Evolutionary conservation across 1,284 basidiomycete species (phyloP), one percentile per base, ranked within the genome.

Genomic region (Cryptococcus maquisensis): DNA sequence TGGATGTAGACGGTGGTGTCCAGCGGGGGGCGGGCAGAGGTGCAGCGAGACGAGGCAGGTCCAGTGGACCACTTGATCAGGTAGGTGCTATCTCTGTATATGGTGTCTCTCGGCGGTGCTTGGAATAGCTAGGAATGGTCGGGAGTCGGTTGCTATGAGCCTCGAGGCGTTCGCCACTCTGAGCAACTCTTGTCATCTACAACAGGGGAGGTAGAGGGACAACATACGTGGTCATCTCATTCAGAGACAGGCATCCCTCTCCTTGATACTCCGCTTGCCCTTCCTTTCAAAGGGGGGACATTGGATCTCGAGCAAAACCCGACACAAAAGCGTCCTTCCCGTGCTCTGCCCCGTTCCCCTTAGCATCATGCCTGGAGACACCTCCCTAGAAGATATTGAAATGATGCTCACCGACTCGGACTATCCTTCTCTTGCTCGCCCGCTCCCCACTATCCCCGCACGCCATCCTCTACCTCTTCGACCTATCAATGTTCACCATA

Each of bases 51-150:
- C 49, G 54, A 52, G 57, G 54, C 20, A 52, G 65, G 32, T 63
- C 60, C 3, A 53, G 47, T 23, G 68, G 68, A 32, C 67, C 68
- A 16, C 56, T 68, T 49, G 70, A 68, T 57, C 69, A 71, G 66
- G 67, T 70, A 54, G 54, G 70, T 69, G 12, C 20, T 13, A 24
- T 49, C 24, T 39, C 24, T 20, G 10, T n/a, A 6, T 39, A 47
- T 3, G 15, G 40, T 32, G 7, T 18, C 18, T n/a, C 15, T n/a
- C 4, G 26, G n/a, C 18, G 21, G 15, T 16, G 39, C 39, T 18
- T 8, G 39, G 39, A 32, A 21, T 12, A 40, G 16, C 16, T 16
- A 40, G 39, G n/a, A 16, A 15, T 40, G n/a, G 39, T 16, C 28
- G 10, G 28, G 10, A 32, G 10, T 32, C 6, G 6, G 28, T 32